Evolutionary conservation across 768 basidiomycete genomes (phyloP), one percentile per base, ranked within the genome.

Genomic region (Phlegmacium glaucopus): DNA sequence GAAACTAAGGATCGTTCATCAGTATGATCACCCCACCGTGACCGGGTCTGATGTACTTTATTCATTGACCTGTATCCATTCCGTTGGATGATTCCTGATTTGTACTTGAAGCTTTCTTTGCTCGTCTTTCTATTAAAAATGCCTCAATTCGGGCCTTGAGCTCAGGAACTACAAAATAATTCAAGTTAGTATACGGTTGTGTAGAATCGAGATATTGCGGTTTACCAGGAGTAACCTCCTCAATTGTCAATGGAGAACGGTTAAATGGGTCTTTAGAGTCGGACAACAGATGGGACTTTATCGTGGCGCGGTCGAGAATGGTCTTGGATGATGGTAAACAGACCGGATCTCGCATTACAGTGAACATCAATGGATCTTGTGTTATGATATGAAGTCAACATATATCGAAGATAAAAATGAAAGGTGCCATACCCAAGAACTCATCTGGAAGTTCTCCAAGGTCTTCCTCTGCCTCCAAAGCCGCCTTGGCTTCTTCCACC

Each of bases 241-340:
- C 87, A 52, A 94, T 81, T 9, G 72, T 65, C 22, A 96, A 72
- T 2, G 95, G 91, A 28, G 76, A 71, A 25, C 96, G 85, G 66
- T 97, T 99, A 79, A 98, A 99, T 1, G 96, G 96, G 66, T 99
- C 96, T 44, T 83, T 90, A 13, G 84, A 68, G 58, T 96, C 94
- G 0, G 93, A 95, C 15, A 99, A 72, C 29, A 97, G 70, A 64
- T 96, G 94, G 1, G 93, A 88, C 59, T 95, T 95, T 72, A 99
- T 98, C 2, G 94, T 97, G 2, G 87, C 75, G 17, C 90, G 82
- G 64, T 99, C 96, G 36, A 99, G 64, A 28, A 89, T 76, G 0
- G 80, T 71, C 44, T 72, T 76, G 2, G 94, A 97, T 0, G 87
- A 83, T 0, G 96, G 96, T 27, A 99, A 65, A 26, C 82, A 79